Evolutionary conservation across 1,284 basidiomycete genomes (phyloP), one percentile per base, ranked within the genome.

Genomic region (Neotropicomus parvogracilis): DNA sequence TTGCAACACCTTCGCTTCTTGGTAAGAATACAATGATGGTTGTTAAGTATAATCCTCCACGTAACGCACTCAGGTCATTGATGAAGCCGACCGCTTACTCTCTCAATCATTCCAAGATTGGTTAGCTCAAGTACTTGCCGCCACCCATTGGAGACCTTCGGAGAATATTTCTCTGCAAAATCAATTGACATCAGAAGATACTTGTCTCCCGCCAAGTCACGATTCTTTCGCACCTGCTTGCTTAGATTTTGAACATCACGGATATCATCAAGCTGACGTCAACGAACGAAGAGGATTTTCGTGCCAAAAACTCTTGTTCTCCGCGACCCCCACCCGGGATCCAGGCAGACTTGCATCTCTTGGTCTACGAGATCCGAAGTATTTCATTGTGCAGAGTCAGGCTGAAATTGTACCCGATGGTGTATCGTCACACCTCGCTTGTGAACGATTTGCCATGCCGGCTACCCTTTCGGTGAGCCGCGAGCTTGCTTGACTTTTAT

Each of bases 61-160:
- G 32, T 17, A 17, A 41, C 24, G 17, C 17, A 44, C 14, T 3
- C 53, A 94, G 91, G 84, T 99, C 16, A 92, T 99, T 48, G 97
- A 99, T 65, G 97, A 99, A 72, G 97, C 97, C 0, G 97, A 99
- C 65, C 81, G 95, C 19, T 77, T 99, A 3, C 78, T 99, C 5
- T 89, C 89, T 7, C 94, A 98, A 65, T 93, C 91, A 1, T 98
- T 97, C 70, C 93, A 98, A 68, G 88, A 94, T 61, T 99, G 95
- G 95, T 73, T 97, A 3, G 77, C 80, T 11, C 84, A 85, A 59
- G 86, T 97, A 4, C 73, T 95, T 7, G 70, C 78, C 1, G 89
- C 89, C 9, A 85, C 83, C 6, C 78, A 79, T 26, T 78, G 83
- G 14, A 70, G 75, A 7, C 38, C 54, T 41, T 39, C 51, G n/a